Evolutionary conservation across 2,329 filamentous ascomycete species (phyloP).

Genomic region (Arthrobotrys sphaeroides): DNA sequence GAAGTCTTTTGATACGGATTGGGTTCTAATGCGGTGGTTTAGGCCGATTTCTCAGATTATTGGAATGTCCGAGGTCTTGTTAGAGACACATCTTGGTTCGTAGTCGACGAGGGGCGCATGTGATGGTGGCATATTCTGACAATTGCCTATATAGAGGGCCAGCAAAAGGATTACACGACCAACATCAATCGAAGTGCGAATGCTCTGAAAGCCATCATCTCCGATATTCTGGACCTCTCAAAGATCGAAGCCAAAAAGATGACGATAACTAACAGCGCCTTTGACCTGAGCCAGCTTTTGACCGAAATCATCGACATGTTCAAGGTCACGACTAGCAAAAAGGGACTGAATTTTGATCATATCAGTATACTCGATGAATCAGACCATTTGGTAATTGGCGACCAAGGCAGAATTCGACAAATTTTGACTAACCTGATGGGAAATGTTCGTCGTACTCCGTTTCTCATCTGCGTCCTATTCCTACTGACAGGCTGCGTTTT

Average conservation of each 20-base stretch:
- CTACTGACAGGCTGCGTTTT: not conserved
- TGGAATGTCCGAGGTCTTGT: constrained; percentile 50
- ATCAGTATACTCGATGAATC: constrained; percentile 47
- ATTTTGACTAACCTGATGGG: constrained; percentile 52
- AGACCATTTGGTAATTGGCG: constrained; percentile 46
- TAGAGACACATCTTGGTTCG: constrained; percentile 43
- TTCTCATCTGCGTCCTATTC: not conserved
- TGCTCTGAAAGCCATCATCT: constrained; percentile 46
- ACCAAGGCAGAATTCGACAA: constrained; percentile 50
- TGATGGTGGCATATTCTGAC: not conserved
- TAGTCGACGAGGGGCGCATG: not conserved
- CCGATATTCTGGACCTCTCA: constrained; percentile 51
- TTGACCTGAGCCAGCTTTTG: constrained; percentile 38
- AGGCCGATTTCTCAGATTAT: constrained; percentile 54
- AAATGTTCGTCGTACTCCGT: constrained; percentile 15
- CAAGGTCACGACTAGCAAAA: constrained; percentile 46
- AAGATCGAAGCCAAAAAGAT: constrained; percentile 53
- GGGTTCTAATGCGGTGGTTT: not conserved
- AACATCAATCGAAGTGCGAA: constrained; percentile 51
- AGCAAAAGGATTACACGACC: constrained; percentile 41
- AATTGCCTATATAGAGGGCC: constrained; percentile 7
- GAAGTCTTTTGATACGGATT: not conserved
- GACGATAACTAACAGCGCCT: constrained; percentile 51
- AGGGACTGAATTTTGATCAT: constrained; percentile 47
- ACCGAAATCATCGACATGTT: constrained; percentile 51